Evolutionary conservation across 768 basidiomycete genomes (phyloP), one percentile per base, ranked within the genome.

Genomic region (Auricularia auricula-judae): DNA sequence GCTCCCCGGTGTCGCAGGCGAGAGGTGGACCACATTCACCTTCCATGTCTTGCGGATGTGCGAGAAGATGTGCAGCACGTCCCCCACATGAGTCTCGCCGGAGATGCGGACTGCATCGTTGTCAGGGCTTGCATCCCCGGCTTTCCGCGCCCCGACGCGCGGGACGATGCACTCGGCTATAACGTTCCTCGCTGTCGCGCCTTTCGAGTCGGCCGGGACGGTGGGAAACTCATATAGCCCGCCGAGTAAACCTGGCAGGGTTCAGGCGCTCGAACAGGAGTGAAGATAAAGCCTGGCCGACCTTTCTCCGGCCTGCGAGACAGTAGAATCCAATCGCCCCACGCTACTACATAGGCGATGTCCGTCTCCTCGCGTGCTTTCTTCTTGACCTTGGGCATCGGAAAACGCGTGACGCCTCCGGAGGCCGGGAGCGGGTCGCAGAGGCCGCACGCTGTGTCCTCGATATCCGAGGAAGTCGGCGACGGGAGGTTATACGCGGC

Each of bases 161-260:
- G 39, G 8, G 12, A 42, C 39, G 39, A 42, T 7, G 39, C 39
- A 42, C 39, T 42, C 39, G 39, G 39, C 39, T 2, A 42, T 42
- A 14, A 42, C 39, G 0, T 42, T 2, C 39, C 39, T 7, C 35
- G 61, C 61, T 36, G 59, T 21, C 5, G 59, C 61, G 5, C 78
- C 74, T 69, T 74, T 76, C 47, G 80, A 71, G 64, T 88, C 79
- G 71, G 87, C 79, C 63, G 82, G 72, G 44, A 76, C 74, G 23
- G 89, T 84, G 64, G 93, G 91, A 76, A 94, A 94, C 71, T 98
- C 93, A 72, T 87, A 86, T 51, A 98, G 77, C 10, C 95, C 93
- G 21, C 92, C 95, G 63, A 98, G 79, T 58, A 98, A 86, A 29
- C 95, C 95, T 97, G 66, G 39, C 61, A 62, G 58, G 66, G 56